phyloP scores from a whole-genome alignment of 192 early-diverging fungal genomes.

The Podila epigama region DNA sequence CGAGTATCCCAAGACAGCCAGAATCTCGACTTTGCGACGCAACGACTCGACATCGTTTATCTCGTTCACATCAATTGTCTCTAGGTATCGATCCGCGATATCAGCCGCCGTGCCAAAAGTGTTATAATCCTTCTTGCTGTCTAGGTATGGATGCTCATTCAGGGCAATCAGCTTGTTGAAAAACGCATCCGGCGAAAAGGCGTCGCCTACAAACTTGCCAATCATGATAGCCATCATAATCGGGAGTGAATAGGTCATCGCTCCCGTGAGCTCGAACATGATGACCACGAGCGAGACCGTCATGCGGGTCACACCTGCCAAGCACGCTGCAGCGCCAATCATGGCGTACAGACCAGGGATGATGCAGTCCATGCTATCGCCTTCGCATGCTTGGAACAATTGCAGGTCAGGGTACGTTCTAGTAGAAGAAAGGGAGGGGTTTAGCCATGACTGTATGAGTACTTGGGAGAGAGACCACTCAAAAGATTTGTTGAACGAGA shows the following conservation, averaged over 20 bases:
- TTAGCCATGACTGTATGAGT: too few relatives aligned
- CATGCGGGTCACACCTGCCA: slow-evolving; percentile 88
- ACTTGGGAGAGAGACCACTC: background rate
- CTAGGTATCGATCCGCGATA: slow-evolving; percentile 68
- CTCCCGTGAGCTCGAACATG: slow-evolving; percentile 99
- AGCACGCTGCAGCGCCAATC: slow-evolving; percentile 83
- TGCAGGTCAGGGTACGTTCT: slow-evolving; percentile 61
- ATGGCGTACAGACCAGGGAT: slow-evolving; percentile 86
- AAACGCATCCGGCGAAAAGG: slow-evolving; percentile 46
- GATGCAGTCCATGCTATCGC: slow-evolving; percentile 61
- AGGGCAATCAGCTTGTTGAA: slow-evolving; percentile 67
- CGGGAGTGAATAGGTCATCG: slow-evolving; percentile 96
- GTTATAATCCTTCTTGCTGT: slow-evolving; percentile 77
- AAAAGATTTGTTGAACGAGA: background rate
- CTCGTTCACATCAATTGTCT: slow-evolving; percentile 71
- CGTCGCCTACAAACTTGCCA: slow-evolving; percentile 47
- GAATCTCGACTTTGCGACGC: slow-evolving; percentile 58
- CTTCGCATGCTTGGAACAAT: slow-evolving; percentile 62
- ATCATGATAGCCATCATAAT: slow-evolving; percentile 81
- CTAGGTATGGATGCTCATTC: slow-evolving; percentile 77
- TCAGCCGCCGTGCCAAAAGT: slow-evolving; percentile 67
- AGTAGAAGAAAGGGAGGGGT: too few relatives aligned
- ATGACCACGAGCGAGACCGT: slow-evolving; percentile 92
- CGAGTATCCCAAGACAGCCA: slow-evolving; percentile 63
- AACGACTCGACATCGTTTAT: slow-evolving; percentile 65